A percentile compares a stretch with the other conserved stretches of the same genome.
Evolutionary conservation across 1,284 basidiomycete species (phyloP).

Genomic region (Fomitopsis schrenkii): DNA sequence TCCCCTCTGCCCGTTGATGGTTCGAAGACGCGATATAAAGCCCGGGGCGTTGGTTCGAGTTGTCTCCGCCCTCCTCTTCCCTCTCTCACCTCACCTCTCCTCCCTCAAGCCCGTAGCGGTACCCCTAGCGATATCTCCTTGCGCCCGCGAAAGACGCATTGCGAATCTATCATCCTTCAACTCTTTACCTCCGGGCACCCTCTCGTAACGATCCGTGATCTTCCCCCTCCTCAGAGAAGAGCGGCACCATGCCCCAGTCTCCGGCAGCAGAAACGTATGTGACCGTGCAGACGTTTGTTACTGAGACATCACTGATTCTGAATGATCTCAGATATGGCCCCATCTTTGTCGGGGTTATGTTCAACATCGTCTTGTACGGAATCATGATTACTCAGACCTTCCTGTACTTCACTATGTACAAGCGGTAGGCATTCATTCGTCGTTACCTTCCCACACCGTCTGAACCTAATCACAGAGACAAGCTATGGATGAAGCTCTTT

Average conservation of each 20-base stretch:
- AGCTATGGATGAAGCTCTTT: slow-evolving; percentile 30
- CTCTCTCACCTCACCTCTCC: slow-evolving; percentile 1
- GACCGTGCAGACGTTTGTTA: not conserved
- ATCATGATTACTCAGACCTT: slow-evolving; percentile 39
- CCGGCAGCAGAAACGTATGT: slow-evolving; percentile 20
- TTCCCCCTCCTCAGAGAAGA: not conserved
- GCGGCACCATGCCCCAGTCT: slow-evolving; percentile 1
- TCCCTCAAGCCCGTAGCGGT: slow-evolving; percentile 8
- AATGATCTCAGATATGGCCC: slow-evolving; percentile 30
- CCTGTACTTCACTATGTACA: slow-evolving; percentile 36
- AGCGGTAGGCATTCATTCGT: slow-evolving; percentile 24
- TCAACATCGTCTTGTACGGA: slow-evolving; percentile 38
- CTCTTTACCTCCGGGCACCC: not conserved
- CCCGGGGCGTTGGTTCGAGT: not conserved
- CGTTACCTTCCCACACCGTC: not conserved
- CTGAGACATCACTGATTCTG: not conserved
- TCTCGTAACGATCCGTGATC: not conserved
- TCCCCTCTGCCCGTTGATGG: not conserved
- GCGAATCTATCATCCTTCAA: not conserved
- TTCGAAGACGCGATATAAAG: slow-evolving; percentile 1
- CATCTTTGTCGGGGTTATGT: slow-evolving; percentile 35
- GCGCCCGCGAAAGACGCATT: not conserved
- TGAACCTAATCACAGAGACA: slow-evolving; percentile 21
- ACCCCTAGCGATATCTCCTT: slow-evolving; percentile 10
- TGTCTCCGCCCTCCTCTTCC: not conserved